Evolutionary conservation across 1,139 yeast genomes (phyloP).

Genomic region (Pichia sp.): DNA sequence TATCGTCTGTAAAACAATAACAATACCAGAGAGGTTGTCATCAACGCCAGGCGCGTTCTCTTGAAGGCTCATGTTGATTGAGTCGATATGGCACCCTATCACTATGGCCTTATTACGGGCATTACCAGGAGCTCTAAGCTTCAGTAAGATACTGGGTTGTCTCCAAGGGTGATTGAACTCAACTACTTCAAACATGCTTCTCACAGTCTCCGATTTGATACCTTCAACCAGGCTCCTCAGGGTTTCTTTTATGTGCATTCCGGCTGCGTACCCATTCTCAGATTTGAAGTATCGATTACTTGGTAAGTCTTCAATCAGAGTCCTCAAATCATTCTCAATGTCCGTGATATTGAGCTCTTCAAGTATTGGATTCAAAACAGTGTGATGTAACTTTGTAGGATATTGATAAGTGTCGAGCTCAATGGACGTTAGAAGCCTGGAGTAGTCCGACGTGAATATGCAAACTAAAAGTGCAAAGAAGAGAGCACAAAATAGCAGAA

Average conservation of each 20-base stretch:
- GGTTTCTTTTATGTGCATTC: constrained; percentile 59
- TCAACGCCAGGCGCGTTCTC: constrained; percentile 92
- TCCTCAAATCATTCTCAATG: constrained; percentile 7
- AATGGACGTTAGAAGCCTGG: constrained; percentile 9
- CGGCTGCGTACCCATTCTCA: constrained; percentile 60
- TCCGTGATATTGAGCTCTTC: background rate
- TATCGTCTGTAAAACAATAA: constrained; percentile 30
- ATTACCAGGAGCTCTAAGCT: constrained; percentile 20
- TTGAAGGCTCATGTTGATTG: constrained; percentile 60
- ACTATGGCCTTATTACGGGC: constrained; percentile 37
- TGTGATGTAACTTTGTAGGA: constrained; percentile 11
- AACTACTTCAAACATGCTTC: constrained; percentile 8
- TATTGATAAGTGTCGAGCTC: constrained; percentile 14
- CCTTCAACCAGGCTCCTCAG: constrained; percentile 34
- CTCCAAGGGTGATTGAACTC: constrained; percentile 46
- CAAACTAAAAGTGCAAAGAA: background rate
- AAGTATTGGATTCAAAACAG: constrained; percentile 4
- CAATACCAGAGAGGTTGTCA: constrained; percentile 87
- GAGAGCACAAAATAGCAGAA: background rate
- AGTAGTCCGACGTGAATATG: constrained; percentile 10
- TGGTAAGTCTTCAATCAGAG: constrained; percentile 30
- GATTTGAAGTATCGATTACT: constrained; percentile 79
- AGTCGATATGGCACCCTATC: constrained; percentile 88
- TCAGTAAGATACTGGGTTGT: constrained; percentile 51
- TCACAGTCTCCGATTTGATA: constrained; percentile 13